Percentiles rank a stretch among this genome's conserved stretches.
Conservation (phyloP, 345 rosid genomes). For the Laguncularia racemosa region DNA sequence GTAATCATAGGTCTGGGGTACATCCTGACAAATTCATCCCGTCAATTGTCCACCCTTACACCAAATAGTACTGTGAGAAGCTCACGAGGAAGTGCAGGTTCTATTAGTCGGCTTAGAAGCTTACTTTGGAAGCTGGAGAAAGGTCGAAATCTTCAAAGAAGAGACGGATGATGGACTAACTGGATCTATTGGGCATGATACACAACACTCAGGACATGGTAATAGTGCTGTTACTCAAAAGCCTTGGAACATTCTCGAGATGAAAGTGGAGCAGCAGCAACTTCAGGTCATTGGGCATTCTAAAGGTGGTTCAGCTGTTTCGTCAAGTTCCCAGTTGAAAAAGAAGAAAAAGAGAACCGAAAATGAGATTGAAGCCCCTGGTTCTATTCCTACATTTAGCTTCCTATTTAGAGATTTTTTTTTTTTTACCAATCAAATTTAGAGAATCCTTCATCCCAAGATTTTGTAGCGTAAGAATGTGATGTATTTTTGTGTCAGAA, state of each 20-base stretch:
- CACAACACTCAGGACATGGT: slow-evolving; percentile 16
- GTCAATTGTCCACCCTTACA: slow-evolving; percentile 19
- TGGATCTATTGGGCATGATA: slow-evolving; percentile 17
- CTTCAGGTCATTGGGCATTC: slow-evolving; percentile 3
- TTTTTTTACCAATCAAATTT: too few relatives aligned
- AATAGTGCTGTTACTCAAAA: slow-evolving; percentile 3
- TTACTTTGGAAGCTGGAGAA: slow-evolving; percentile 21
- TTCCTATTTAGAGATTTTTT: too few relatives aligned
- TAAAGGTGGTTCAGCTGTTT: slow-evolving; percentile 10
- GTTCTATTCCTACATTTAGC: too few relatives aligned
- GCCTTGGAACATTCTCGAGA: neutral
- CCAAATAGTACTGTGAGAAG: slow-evolving; percentile 25
- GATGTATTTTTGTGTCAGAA: too few relatives aligned
- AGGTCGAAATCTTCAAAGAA: slow-evolving; percentile 27
- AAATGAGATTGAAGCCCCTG: slow-evolving; percentile 13
- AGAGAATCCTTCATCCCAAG: too few relatives aligned
- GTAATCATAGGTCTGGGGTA: slow-evolving; percentile 22
- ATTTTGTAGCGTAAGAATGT: too few relatives aligned
- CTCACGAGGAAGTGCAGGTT: slow-evolving; percentile 18
- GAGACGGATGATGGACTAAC: slow-evolving; percentile 13
- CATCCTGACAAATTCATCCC: slow-evolving; percentile 27
- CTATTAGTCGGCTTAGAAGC: slow-evolving; percentile 39
- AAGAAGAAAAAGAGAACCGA: slow-evolving; percentile 22
- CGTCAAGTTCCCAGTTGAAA: slow-evolving; percentile 25
- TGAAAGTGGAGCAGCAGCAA: slow-evolving; percentile 4